Evolutionary conservation across 805 yeast genomes (phyloP).

Genomic region (Teunomyces panamensis): DNA sequence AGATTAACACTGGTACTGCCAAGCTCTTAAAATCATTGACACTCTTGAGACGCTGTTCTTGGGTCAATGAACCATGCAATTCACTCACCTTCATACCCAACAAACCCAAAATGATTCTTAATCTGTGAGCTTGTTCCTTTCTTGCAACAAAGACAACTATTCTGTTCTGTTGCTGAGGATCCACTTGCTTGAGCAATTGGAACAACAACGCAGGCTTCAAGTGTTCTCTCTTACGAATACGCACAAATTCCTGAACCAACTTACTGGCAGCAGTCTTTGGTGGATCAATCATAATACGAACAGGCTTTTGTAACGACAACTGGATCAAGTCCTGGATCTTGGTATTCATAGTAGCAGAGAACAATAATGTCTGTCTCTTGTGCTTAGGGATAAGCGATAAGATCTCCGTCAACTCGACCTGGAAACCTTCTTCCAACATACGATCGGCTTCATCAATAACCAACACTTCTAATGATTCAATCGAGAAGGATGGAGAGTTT

Average conservation of each 20-base stretch:
- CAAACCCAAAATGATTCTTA: conserved; percentile 73
- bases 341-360: conserved; percentile 98
- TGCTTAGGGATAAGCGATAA: conserved; percentile 76
- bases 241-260: conserved; percentile 87
- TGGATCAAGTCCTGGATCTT: conserved; percentile 84
- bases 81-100: conserved; percentile 77
- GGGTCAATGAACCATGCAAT: conserved; percentile 78
- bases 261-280: conserved; percentile 94
- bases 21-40: conserved; percentile 80
- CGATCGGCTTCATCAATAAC: conserved; percentile 98
- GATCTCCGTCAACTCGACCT: conserved; percentile 88
- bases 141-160: conserved; percentile 89
- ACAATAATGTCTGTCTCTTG: conserved; percentile 88
- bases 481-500: conserved; percentile 89
- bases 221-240: conserved; percentile 86
- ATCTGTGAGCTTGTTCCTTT: conserved; percentile 84
- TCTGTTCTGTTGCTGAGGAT: conserved; percentile 61
- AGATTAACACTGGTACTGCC: conserved; percentile 80
- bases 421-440: conserved; percentile 99
- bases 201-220: conserved; percentile 81
- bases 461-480: conserved; percentile 86
- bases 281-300: conserved; percentile 92
- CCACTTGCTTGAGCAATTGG: conserved; percentile 65
- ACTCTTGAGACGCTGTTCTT: conserved; percentile 88
- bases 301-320: conserved; percentile 85